Percentiles rank a stretch among this genome's conserved stretches.
Conservation (phyloP, 2,329 filamentous ascomycete genomes). For the Rhexocercosporidium sp. region DNA sequence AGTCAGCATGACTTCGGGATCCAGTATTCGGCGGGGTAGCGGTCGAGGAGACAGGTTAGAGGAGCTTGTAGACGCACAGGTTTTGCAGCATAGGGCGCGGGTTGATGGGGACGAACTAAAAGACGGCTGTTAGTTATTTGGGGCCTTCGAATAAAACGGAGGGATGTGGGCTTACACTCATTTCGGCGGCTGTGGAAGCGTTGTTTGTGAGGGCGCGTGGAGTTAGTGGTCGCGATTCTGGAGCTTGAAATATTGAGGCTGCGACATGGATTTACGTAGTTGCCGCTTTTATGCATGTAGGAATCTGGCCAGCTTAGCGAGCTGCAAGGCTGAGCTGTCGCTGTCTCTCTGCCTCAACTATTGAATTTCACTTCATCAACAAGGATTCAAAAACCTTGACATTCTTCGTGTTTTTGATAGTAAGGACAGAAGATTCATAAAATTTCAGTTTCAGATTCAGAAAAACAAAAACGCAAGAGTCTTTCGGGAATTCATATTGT, state of each 20-base stretch:
- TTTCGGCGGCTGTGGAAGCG: constrained; percentile 24
- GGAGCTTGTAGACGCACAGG: constrained; percentile 63
- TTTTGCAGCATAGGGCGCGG: constrained; percentile 95
- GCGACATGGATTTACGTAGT: constrained; percentile 23
- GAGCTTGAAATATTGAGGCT: constrained; percentile 32
- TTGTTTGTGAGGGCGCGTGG: constrained; percentile 23
- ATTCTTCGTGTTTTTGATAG: no score
- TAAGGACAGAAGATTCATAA: no score
- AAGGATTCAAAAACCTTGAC: background rate
- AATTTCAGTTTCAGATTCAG: no score
- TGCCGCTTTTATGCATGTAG: constrained; percentile 33
- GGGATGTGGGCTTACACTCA: constrained; percentile 31
- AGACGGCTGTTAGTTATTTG: constrained; percentile 31
- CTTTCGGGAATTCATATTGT: no score
- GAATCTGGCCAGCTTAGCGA: constrained; percentile 19
- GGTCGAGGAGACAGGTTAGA: constrained; percentile 3
- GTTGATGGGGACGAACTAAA: constrained; percentile 88
- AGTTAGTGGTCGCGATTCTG: constrained; percentile 17
- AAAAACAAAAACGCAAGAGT: no score
- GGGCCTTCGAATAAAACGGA: background rate
- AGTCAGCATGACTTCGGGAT: background rate
- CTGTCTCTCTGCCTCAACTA: background rate
- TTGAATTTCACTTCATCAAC: background rate
- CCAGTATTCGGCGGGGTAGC: background rate
- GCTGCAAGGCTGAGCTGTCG: constrained; percentile 23